Percentiles rank a stretch among this genome's conserved stretches.
Conservation (phyloP, 345 rosid genomes). For the Heritiera fomes region DNA sequence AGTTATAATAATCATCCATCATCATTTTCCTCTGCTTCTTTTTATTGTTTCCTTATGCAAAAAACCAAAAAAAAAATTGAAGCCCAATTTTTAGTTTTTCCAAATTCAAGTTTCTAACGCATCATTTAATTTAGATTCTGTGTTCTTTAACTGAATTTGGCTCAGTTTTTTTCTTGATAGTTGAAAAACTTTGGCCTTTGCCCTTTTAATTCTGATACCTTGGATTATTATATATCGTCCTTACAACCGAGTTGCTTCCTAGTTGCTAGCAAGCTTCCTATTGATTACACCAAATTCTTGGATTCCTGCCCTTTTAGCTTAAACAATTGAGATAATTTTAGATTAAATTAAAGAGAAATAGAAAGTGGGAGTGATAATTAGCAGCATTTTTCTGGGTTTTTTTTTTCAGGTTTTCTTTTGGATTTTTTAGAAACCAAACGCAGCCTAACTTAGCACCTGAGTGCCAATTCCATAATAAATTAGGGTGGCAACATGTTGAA, state of each 20-base stretch:
- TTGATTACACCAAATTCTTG: background rate
- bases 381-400: background rate
- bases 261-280: background rate
- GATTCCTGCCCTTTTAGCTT: background rate
- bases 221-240: background rate
- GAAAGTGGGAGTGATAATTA: background rate
- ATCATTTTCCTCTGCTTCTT: slow-evolving; percentile 8
- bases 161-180: background rate
- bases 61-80: background rate
- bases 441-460: background rate
- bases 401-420: background rate
- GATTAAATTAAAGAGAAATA: background rate
- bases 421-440: background rate
- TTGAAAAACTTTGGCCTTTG: background rate
- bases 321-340: background rate
- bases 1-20: slow-evolving; percentile 20
- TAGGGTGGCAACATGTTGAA: background rate
- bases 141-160: background rate
- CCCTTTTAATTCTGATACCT: background rate
- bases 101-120: background rate
- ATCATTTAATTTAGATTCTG: background rate
- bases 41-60: background rate
- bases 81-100: background rate
- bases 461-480: background rate
- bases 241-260: background rate